Percentiles rank a stretch among this genome's conserved stretches.
Conservation (phyloP, 1,139 yeast genomes). For the Geotrichum phurueaensis region DNA sequence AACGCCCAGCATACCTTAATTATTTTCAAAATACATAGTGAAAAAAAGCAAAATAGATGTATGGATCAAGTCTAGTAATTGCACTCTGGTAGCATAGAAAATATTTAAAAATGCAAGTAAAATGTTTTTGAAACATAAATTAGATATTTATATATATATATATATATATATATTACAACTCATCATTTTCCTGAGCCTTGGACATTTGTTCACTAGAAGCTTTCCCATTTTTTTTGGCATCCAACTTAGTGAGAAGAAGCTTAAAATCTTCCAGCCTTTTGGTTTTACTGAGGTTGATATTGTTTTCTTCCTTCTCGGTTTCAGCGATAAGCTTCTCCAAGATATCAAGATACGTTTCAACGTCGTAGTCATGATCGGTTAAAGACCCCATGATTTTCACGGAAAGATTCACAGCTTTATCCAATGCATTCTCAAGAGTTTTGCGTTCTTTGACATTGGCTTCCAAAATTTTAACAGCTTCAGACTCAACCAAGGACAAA, state of each 20-base stretch:
- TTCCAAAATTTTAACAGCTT: not conserved
- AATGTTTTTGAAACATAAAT: not conserved
- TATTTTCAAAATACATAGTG: too few species aligned
- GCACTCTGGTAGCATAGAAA: not conserved
- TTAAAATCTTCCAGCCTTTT: conserved; percentile 1
- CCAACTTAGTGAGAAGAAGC: not conserved
- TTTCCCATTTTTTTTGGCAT: not conserved
- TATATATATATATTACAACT: not conserved
- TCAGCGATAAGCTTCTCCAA: conserved; percentile 4
- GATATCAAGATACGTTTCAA: not conserved
- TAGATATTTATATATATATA: not conserved
- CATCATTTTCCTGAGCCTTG: conserved; percentile 4
- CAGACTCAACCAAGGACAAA: not conserved
- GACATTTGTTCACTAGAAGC: not conserved
- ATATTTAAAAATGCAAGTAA: not conserved
- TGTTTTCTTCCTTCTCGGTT: conserved; percentile 1
- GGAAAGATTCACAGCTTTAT: not conserved
- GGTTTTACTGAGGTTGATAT: not conserved
- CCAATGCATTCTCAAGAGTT: conserved; percentile 11
- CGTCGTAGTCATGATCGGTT: not conserved
- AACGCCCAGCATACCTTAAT: not conserved
- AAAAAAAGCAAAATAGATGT: not conserved
- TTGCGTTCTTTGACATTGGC: conserved; percentile 6
- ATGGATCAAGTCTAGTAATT: not conserved
- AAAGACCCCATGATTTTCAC: not conserved